These are phyloP conservation scores for Solanum rostratum DNA, from an alignment of 257 asterid species.

Conservation along the genomic window DNA sequence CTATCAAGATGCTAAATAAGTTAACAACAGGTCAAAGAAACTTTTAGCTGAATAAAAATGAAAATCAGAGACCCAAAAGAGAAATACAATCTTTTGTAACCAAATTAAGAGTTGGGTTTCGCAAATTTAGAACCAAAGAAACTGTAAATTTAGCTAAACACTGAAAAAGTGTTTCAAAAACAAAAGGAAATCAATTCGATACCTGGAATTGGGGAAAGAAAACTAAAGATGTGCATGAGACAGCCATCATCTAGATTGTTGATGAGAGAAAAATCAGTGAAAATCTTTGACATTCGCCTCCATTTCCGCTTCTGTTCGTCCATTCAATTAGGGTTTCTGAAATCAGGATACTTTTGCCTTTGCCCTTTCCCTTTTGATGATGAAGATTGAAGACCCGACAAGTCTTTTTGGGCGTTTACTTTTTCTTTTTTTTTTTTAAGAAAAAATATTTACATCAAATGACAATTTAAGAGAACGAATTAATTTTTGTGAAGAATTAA, in stretches of 20 bases:
- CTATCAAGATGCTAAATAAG: neutral
- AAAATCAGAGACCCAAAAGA: neutral
- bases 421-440: no score
- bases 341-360: no score
- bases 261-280: conserved; percentile 6
- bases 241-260: conserved; percentile 91
- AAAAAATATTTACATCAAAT: no score
- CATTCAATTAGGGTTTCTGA: neutral
- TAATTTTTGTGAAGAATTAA: no score
- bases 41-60: neutral
- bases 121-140: neutral
- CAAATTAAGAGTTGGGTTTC: neutral
- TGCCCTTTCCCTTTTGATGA: neutral
- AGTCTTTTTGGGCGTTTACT: no score
- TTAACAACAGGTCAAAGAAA: neutral
- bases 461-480: no score
- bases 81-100: neutral
- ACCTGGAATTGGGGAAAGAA: conserved; percentile 94
- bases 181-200: neutral
- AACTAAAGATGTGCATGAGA: conserved; percentile 85
- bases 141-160: neutral
- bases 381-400: neutral
- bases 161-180: neutral
- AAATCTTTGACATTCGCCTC: neutral
- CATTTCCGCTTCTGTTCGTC: neutral